phyloP scores from a whole-genome alignment of 2,329 filamentous ascomycete species.

The Lachnellula suecica region DNA sequence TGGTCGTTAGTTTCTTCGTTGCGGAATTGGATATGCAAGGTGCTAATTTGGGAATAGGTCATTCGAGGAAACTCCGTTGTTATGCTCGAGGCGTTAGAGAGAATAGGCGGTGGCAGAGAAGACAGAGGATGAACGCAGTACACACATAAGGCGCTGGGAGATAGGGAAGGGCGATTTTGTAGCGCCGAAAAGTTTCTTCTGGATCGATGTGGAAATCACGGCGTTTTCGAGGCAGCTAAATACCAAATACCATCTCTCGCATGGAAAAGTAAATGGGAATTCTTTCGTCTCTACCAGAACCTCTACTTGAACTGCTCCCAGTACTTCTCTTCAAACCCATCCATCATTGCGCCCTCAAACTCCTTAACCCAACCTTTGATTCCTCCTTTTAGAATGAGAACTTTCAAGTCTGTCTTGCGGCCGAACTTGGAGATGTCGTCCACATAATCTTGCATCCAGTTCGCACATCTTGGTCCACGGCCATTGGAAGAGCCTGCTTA shows the following conservation, averaged over 20 bases:
- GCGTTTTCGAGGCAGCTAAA: conserved; percentile 24
- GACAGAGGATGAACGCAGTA: conserved; percentile 36
- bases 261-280: conserved; percentile 21
- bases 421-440: conserved; percentile 39
- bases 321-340: conserved; percentile 46
- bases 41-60: conserved; percentile 53
- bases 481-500: conserved; percentile 48
- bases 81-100: conserved; percentile 84
- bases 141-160: neutral
- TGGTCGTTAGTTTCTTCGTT: conserved; percentile 67
- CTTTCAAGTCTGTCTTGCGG: conserved; percentile 43
- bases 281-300: neutral
- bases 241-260: conserved; percentile 23
- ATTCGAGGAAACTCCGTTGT: conserved; percentile 98
- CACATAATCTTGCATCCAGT: conserved; percentile 58
- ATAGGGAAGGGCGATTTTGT: neutral
- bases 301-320: conserved; percentile 32
- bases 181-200: conserved; percentile 11
- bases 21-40: neutral
- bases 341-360: conserved; percentile 47
- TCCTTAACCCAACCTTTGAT: conserved; percentile 55
- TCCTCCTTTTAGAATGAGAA: conserved; percentile 49
- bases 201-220: conserved; percentile 11
- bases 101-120: conserved; percentile 58
- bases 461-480: conserved; percentile 51